Base-by-base conservation (phyloP, 768 basidiomycete genomes). In the Pholiota molesta region DNA sequence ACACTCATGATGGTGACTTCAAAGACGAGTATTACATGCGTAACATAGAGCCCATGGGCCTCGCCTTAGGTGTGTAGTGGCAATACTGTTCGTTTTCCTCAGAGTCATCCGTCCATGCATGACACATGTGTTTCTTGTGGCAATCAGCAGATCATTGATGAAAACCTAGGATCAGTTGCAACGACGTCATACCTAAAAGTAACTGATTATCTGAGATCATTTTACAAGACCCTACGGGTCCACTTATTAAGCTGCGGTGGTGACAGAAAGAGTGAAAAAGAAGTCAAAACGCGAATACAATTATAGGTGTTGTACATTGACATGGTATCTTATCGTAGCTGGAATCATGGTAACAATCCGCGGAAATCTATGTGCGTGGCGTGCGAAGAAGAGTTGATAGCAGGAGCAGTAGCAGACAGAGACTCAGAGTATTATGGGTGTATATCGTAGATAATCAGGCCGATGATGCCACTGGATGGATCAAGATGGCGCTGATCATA, bases 141-240 rank as follows among this genome's bases (percentile, higher is more conserved):
- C 23, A 31, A 63, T 63, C 62, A 63, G 62, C 60, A 63, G 62
- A 66, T 56, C 65, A 61, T 37, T 40, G 42, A 19, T 44, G 35
- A 16, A 11, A 37, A 14, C 13, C 11, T 9, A 37, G 35, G 35
- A 6, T 9, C 35, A 37, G 23, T 21, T 21, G 23, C 23, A 11
- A 21, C 23, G 28, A 23, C 47, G 47, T 49, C 47, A 49, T 49
- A 13, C 11, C 35, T 37, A 31, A 31, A 31, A 31, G 35, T 37
- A 37, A 31, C 2, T 7, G 35, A 37, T 10, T 14, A 37, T 37
- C 35, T 37, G 11, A 49, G 47, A 49, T 49, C 23, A 49, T 49
- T 23, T 49, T 23, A 26, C 7, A 49, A 26, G 19, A 49, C 23
- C 35, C 35, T 37, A 16, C 35, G 35, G 35, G 35, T 37, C 14